phyloP scores from a whole-genome alignment of 2,329 filamentous ascomycete genomes.

The Cladophialophora yegresii region DNA sequence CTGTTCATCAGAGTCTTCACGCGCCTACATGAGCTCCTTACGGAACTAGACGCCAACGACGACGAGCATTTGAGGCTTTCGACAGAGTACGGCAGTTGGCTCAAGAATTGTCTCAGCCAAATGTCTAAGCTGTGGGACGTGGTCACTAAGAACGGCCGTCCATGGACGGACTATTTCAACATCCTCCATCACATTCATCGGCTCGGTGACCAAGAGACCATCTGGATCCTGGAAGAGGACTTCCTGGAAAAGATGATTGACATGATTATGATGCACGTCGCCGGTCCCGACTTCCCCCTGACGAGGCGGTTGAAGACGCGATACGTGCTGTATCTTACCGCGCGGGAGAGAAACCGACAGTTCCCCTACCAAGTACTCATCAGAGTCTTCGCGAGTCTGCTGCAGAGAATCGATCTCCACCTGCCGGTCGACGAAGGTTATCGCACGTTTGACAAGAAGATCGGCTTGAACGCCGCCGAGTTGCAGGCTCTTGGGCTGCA shows the following conservation, averaged over 20 bases:
- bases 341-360: slow-evolving; percentile 51
- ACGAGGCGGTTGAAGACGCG: slow-evolving; percentile 23
- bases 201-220: slow-evolving; percentile 61
- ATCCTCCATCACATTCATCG: slow-evolving; percentile 67
- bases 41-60: neutral
- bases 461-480: slow-evolving; percentile 23
- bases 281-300: slow-evolving; percentile 24
- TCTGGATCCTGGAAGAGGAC: slow-evolving; percentile 60
- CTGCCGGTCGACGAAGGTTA: slow-evolving; percentile 50
- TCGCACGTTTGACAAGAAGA: slow-evolving; percentile 40
- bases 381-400: slow-evolving; percentile 45
- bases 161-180: slow-evolving; percentile 77
- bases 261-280: slow-evolving; percentile 56
- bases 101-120: slow-evolving; percentile 19
- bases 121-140: slow-evolving; percentile 27
- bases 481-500: slow-evolving; percentile 26
- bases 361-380: slow-evolving; percentile 49
- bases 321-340: slow-evolving; percentile 51
- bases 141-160: slow-evolving; percentile 44
- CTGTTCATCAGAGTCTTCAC: slow-evolving; percentile 27
- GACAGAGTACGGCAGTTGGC: slow-evolving; percentile 17
- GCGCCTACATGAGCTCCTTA: slow-evolving; percentile 20
- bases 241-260: slow-evolving; percentile 62
- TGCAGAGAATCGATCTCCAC: slow-evolving; percentile 41
- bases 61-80: slow-evolving; percentile 9